Evolutionary conservation across 768 basidiomycete species (phyloP).

Genomic region (Tylopilus rubrobrunneus): DNA sequence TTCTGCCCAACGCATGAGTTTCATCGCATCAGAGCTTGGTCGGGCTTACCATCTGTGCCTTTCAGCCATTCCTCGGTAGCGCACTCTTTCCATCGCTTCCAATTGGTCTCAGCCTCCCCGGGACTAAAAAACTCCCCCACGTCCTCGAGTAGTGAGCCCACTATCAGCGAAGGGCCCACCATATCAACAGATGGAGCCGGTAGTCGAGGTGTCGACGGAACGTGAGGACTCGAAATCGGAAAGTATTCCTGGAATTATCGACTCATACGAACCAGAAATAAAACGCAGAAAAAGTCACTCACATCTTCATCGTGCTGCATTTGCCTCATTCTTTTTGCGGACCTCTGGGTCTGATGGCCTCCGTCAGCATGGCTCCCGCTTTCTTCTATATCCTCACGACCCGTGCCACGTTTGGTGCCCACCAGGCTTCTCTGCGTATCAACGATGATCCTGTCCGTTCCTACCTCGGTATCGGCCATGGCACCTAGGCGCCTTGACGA

Average conservation of each 20-base stretch:
- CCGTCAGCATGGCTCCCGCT: constrained; percentile 3
- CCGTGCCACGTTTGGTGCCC: constrained; percentile 14
- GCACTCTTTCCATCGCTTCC: constrained; percentile 28
- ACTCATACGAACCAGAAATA: not conserved
- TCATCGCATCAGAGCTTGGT: not conserved
- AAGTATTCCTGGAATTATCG: constrained; percentile 15
- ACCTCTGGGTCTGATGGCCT: constrained; percentile 1
- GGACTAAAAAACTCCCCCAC: constrained; percentile 19
- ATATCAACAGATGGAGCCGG: not conserved
- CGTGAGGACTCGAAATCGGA: constrained; percentile 20
- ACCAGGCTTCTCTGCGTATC: not conserved
- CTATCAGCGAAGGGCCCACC: constrained; percentile 7
- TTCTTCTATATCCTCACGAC: constrained; percentile 12
- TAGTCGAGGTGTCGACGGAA: constrained; percentile 14
- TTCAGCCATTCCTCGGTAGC: constrained; percentile 31
- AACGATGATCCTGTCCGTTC: constrained; percentile 1
- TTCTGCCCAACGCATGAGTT: constrained; percentile 13
- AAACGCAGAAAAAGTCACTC: constrained; percentile 2
- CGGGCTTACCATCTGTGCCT: constrained; percentile 26
- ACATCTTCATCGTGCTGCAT: constrained; percentile 17
- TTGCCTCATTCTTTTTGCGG: constrained; percentile 17
- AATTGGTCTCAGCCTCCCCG: constrained; percentile 19
- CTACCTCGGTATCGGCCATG: constrained; percentile 6
- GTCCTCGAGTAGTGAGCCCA: constrained; percentile 17
- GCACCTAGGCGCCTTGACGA: constrained; percentile 7